Evolutionary conservation across 177 flowering plant species (phyloP).

Genomic region (Vitis hybrid): DNA sequence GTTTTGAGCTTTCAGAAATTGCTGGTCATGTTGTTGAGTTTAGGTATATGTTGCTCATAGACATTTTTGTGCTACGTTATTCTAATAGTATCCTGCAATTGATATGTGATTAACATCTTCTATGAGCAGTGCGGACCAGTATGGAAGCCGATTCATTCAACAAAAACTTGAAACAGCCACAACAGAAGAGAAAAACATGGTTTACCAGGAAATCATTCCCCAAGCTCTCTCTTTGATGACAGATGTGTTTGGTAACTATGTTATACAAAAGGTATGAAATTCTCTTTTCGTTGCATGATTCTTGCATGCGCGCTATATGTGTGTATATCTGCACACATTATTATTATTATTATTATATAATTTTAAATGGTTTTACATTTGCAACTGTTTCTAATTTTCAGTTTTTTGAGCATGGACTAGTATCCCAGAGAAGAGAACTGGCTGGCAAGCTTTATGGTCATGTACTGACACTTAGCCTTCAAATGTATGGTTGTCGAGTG

Average conservation of each 20-base stretch:
- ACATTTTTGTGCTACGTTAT: neutral
- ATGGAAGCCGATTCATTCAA: constrained; percentile 91
- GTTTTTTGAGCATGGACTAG: constrained; percentile 94
- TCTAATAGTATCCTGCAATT: neutral
- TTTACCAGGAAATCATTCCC: constrained; percentile 78
- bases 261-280: constrained; percentile 68
- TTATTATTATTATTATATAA: neutral
- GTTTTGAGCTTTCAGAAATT: constrained; percentile 87
- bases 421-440: constrained; percentile 74
- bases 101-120: neutral
- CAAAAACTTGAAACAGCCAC: constrained; percentile 93
- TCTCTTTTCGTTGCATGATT: neutral
- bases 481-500: constrained; percentile 96
- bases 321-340: neutral
- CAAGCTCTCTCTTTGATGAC: constrained; percentile 85
- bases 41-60: constrained; percentile 47
- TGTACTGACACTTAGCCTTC: constrained; percentile 82
- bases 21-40: constrained; percentile 89
- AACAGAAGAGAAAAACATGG: constrained; percentile 75
- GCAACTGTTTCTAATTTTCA: constrained; percentile 18
- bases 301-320: neutral
- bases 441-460: constrained; percentile 73
- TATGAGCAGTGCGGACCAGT: constrained; percentile 78
- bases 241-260: constrained; percentile 95
- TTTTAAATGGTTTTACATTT: neutral